Base-by-base conservation (phyloP, 768 basidiomycete genomes). In the Russula dissimulans region DNA sequence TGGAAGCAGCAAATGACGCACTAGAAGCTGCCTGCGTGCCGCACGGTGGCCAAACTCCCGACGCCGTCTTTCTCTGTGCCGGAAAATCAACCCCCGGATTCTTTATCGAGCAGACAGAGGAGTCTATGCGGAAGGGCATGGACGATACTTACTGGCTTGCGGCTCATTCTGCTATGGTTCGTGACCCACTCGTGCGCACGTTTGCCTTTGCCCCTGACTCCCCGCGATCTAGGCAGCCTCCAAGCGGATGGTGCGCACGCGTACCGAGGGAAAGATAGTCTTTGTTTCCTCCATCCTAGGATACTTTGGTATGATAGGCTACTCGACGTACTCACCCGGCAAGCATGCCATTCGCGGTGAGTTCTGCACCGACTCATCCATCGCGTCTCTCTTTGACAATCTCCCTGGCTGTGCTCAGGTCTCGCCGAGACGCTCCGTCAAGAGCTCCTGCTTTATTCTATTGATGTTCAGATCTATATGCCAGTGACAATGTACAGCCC, bases 271-370 rank as follows among this genome's bases (percentile, higher is more conserved):
- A 22, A 91, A 87, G 69, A 84, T 93, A 42, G 76, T 89, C 17
- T 81, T 95, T 43, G 81, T 90, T 29, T 84, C 84, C 1, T 91
- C 89, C 0, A 81, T 84, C 5, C 72, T 93, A 11, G 88, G 84
- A 1, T 84, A 84, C 66, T 85, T 91, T 76, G 79, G 82, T 2
- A 81, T 93, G 56, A 73, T 88, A 3, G 93, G 94, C 0, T 95
- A 85, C 66, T 77, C 86, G 1, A 81, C 83, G 1, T 95, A 95
- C 71, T 76, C 88, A 0, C 90, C 92, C 0, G 86, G 83, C 10
- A 95, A 95, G 69, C 87, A 89, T 66, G 94, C 94, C 8, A 70
- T 95, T 6, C 75, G 91, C 73, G 92, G 92, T 91, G 64, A 45
- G 73, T 62, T 17, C 22, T 32, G 32, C 11, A 5, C 11, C 14